Evolutionary conservation across 2,329 filamentous ascomycete species (phyloP), one percentile per base, ranked within the genome.

Genomic region (Penicillium sclerotigenum): DNA sequence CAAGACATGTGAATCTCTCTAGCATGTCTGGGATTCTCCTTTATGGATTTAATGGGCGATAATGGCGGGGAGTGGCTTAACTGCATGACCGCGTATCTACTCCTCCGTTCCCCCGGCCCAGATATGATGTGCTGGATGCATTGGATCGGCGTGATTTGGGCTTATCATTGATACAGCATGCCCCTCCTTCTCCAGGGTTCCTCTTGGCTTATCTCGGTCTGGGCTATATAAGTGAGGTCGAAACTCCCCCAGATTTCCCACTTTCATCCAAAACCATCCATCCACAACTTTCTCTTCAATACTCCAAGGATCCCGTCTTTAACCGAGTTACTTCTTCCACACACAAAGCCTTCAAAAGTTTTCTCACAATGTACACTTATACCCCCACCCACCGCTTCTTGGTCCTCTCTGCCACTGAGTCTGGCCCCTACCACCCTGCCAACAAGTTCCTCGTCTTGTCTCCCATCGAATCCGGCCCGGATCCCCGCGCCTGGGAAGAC

Each of bases 361-460:
- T 49, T 48, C 42, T 41, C 61, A 71, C 56, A 58, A 72, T 72
- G 69, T 68, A 66, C 58, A 62, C 68, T 59, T 42, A 62, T 52
- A 68, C 68, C 52, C 60, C 69, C 53, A 62, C 66, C 56, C 54
- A 59, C 60, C 66, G 67, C 51, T 72, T 71, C 61, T 65, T 72
- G 57, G 64, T 72, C 33, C 66, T 68, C 52, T 68, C 65, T 46
- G 63, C 63, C 43, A 31, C 52, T 33, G 56, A 50, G 38, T 60
- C 59, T 49, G 54, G 54, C 11, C 64, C 64, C 1, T 62, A 61
- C 36, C 46, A 61, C 50, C 58, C 65, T 8, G 47, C 42, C 47
- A 61, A 60, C 57, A 59, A 65, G 52, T 67, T 67, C 63, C 63
- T 67, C 10, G 62, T 65, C 40, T 56, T 71, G 59, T 68, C 69